Evolutionary conservation across 2,329 filamentous ascomycete genomes (phyloP), one percentile per base, ranked within the genome.

Genomic region (Alternaria consortialis): DNA sequence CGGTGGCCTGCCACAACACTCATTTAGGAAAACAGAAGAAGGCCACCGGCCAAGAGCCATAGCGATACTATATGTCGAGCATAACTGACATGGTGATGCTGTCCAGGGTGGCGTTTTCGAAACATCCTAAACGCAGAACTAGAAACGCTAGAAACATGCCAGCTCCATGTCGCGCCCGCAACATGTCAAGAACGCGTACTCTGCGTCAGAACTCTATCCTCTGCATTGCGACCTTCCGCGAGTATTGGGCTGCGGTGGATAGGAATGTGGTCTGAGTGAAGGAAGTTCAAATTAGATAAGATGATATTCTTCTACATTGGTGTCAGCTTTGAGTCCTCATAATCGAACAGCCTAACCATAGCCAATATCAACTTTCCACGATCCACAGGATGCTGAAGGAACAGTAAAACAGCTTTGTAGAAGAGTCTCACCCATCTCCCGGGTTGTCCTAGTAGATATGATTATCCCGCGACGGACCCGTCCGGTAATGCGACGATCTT

Each of bases 71-170:
- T 68, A 68, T 57, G 40, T 56, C 27, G 43, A 59, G 56, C 59
- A 46, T 20, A 17, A 20, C 25, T 32, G n/a, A 55, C 47, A 32
- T 57, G 47, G 42, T 29, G 34, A 29, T 29, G 20, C 47, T 50
- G 54, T 52, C 29, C 37, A 40, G 60, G 43, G 27, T 43, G 43
- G 58, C 29, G 29, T 53, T 58, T 58, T 40, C 64, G 71, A 74
- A 74, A 74, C 72, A 60, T 62, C 58, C 65, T 71, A 67, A 60
- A 66, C 64, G 20, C 72, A 67, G 68, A 60, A 61, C 51, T 23
- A 52, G 32, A 59, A 60, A 62, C 62, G 62, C 46, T 50, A 27
- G 46, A 50, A 50, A 62, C 62, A 62, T 44, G 29, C 51, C 42
- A 34, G 32, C n/a, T 55, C 39, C 44, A 44, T 46, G 37, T 48